phyloP scores from a whole-genome alignment of 257 asterid species.

The Scutellaria barbata region DNA sequence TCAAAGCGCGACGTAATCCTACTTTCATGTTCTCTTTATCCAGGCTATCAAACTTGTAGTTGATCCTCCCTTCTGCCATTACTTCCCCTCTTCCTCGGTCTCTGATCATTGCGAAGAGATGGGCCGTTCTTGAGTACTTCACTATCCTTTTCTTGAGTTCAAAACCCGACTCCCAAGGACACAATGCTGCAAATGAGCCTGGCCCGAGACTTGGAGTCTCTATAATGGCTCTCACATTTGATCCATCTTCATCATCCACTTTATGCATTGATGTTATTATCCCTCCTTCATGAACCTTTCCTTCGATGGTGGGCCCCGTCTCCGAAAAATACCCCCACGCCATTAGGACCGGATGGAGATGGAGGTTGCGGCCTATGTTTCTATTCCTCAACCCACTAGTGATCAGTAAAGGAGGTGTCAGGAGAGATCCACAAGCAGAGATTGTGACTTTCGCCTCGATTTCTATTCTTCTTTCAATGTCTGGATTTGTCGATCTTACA shows the following conservation, averaged over 20 bases:
- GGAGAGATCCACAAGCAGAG: slow-evolving; percentile 85
- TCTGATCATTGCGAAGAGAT: slow-evolving; percentile 64
- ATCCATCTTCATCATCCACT: slow-evolving; percentile 42
- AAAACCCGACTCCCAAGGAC: slow-evolving; percentile 70
- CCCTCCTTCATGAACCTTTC: slow-evolving; percentile 75
- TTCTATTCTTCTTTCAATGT: slow-evolving; percentile 42
- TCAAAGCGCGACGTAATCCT: slow-evolving; percentile 55
- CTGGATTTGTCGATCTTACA: slow-evolving; percentile 45
- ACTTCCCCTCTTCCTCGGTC: slow-evolving; percentile 68
- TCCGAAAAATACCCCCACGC: slow-evolving; percentile 96
- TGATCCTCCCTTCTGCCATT: slow-evolving; percentile 52
- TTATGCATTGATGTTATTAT: slow-evolving; percentile 78
- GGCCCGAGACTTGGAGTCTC: slow-evolving; percentile 72
- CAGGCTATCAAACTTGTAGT: slow-evolving; percentile 35
- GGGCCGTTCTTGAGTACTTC: slow-evolving; percentile 71
- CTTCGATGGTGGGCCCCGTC: slow-evolving; percentile 42
- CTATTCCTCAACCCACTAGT: slow-evolving; percentile 70
- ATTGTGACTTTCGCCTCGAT: slow-evolving; percentile 71
- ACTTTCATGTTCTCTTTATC: slow-evolving; percentile 64
- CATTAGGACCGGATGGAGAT: slow-evolving; percentile 82
- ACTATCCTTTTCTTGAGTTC: slow-evolving; percentile 49
- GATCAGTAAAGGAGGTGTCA: slow-evolving; percentile 79
- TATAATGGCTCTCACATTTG: slow-evolving; percentile 53
- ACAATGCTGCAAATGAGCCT: slow-evolving; percentile 62
- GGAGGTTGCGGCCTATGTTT: slow-evolving; percentile 80